Evolutionary conservation across 1,284 basidiomycete genomes (phyloP), one percentile per base, ranked within the genome.

Genomic region (Rhodotorula sp.): DNA sequence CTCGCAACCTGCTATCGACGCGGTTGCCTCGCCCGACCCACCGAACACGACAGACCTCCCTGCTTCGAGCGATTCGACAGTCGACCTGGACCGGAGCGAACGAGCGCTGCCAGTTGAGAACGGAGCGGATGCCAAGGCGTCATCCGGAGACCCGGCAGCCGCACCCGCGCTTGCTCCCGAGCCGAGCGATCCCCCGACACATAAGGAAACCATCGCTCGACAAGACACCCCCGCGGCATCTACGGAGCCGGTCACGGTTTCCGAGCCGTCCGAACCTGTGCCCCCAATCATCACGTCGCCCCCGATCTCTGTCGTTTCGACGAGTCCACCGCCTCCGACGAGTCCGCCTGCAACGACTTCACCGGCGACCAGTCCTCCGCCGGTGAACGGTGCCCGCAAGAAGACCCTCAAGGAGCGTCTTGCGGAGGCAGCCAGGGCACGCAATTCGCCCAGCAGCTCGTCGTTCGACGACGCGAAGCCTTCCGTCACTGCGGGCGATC

Each of bases 341-440:
- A 29, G 14, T 12, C 48, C 58, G 5, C 6, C 54, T 5, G n/a
- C 58, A 15, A 26, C 62, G 0, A 2, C 26, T 14, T n/a, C 51
- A 14, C 29, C 66, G 1, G 2, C 65, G 18, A 29, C 58, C 10
- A 43, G n/a, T 5, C 46, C n/a, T 39, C 39, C 39, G 7, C 39
- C 39, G 12, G n/a, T 43, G 39, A 46, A 43, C n/a, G 43, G 34
- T 0, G 3, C 39, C 23, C 68, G n/a, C 3, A 64, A 62, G 51
- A 77, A 77, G 54, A 65, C 75, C 16, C 54, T 77, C 57, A 70
- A 72, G 26, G 75, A 77, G 64, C 68, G 75, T 3, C 64, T 77
- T 3, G 75, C 71, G 4, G 75, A 77, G 34, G 69, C 74, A 15
- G 70, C 73, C 3, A 49, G 69, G 15, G 20, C 72, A 8, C 63